Evolutionary conservation across 2,329 filamentous ascomycete species (phyloP), one percentile per base, ranked within the genome.

Genomic region (Amphichorda felina): DNA sequence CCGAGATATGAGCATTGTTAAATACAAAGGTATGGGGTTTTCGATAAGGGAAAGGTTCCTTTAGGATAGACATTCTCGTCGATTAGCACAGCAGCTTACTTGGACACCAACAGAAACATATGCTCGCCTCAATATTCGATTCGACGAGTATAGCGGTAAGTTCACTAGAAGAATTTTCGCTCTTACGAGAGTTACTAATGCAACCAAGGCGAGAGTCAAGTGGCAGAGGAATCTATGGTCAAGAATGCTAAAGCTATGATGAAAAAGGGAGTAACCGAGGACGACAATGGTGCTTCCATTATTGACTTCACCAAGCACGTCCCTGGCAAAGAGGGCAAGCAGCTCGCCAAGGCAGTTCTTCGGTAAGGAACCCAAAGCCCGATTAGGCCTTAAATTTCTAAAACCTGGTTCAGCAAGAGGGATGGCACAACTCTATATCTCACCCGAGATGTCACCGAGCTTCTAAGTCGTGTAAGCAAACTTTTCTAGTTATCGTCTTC

Each of bases 371-470:
- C 5, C 18, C 11, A 16, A 5, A 11, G 11, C 8, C n/a, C n/a
- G n/a, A n/a, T n/a, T n/a, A n/a, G n/a, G n/a, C n/a, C n/a, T n/a
- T n/a, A n/a, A 26, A 10, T 17, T 31, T 38, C 19, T 38, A 29
- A n/a, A n/a, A 15, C 10, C 22, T n/a, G 4, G 11, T 30, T 16
- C 15, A 49, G 50, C 44, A 82, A 84, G 61, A 75, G 72, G 45
- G 78, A 83, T 43, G 82, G 82, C 37, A 85, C 80, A 10, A 81
- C 79, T 28, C 69, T 85, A 22, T 88, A 89, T 52, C 68, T 88
- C 31, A 84, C 83, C 34, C 75, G 82, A 44, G 82, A 89, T 54
- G 80, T 88, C 42, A 81, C 77, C 45, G 80, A 86, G 49, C 70
- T 84, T 18, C 59, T 86, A 35, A 70, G 76, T 48, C 73, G 82